Evolutionary conservation across 1,284 basidiomycete genomes (phyloP), one percentile per base, ranked within the genome.

Genomic region (Ganoderma lucidum): DNA sequence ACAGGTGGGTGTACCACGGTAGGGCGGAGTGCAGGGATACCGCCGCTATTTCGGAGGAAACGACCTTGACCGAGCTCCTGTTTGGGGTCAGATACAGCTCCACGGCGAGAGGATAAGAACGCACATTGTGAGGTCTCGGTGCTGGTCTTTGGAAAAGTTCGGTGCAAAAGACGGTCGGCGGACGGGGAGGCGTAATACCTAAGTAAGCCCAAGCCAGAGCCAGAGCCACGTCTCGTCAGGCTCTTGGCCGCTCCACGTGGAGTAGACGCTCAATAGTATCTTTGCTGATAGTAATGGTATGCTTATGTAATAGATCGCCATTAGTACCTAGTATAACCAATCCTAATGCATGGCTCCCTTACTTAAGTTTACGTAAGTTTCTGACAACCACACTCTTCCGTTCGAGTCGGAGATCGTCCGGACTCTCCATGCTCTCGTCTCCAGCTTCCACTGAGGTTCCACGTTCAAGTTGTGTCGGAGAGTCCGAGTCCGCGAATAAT

Each of bases 31-130:
- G 95, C 67, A 99, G 84, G 73, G 90, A 91, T 70, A 96, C 91
- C 63, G 87, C 83, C 63, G 90, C 88, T 69, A 99, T 96, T 83
- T 99, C 97, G 66, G 89, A 83, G n/a, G 95, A 97, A 72, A 91
- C 83, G 75, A 98, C 89, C 65, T 86, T 83, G 65, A 94, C 85
- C 44, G 81, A 78, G 62, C 79, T 81, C 84, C 84, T 85, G 68
- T 39, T 41, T n/a, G 17, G 14, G 8, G 23, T 58, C 23, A 44
- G 53, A 28, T 12, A 28, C 12, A 32, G 2, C 28, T 42, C 15
- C 10, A 17, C 51, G 14, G 2, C 32, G 5, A 28, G 17, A n/a
- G 48, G n/a, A 17, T 17, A 41, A 53, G 12, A 0, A 64, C 63
- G 14, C 28, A 64, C 63, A 64, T 64, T n/a, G 12, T 58, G 63